Base-by-base conservation (phyloP, 2,329 filamentous ascomycete genomes). In the Colletotrichum theobromicola region DNA sequence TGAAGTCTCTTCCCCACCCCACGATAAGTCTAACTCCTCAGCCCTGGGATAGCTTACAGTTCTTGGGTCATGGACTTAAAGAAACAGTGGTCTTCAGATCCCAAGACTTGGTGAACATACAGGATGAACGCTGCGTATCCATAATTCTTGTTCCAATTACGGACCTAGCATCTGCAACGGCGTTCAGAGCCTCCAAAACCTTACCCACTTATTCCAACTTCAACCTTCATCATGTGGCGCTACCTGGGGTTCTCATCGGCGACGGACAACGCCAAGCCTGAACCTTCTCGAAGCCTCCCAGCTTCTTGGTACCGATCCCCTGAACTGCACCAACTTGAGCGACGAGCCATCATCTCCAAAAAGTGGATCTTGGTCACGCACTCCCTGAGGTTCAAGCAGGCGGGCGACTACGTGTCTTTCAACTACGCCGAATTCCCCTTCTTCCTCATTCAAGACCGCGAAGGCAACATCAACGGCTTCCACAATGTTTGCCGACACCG, bases 301-400 rank as follows among this genome's bases (percentile, higher is more conserved):
- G 77, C 79, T 4, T 71, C 78, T 2, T 80, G 78, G 78, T 80
- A 80, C 46, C 53, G 72, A 26, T 76, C 72, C 1, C 76, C 77
- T 16, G 83, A 82, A 42, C 83, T 86, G 78, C 85, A 85, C 74
- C 80, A 85, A 75, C 79, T 86, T 15, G 84, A 85, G 72, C 77
- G 84, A 46, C 79, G 84, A 34, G 82, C 84, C 18, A 83, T 86
- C 55, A 85, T 85, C 77, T 84, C 83, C 5, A 81, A 81, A 75
- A 80, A 79, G 70, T 84, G 82, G 82, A 72, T 83, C 26, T 78
- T 78, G 42, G 75, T 82, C 16, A 75, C 78, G 21, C 81, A 79
- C 35, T 70, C 66, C 28, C 50, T 76, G 15, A 70, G 77, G 18
- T 76, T 79, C 55, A 74, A 75, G 8, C 75, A 78, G 12, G 50